Base-by-base conservation (phyloP, 257 asterid genomes). In the Forsythia viridissima region DNA sequence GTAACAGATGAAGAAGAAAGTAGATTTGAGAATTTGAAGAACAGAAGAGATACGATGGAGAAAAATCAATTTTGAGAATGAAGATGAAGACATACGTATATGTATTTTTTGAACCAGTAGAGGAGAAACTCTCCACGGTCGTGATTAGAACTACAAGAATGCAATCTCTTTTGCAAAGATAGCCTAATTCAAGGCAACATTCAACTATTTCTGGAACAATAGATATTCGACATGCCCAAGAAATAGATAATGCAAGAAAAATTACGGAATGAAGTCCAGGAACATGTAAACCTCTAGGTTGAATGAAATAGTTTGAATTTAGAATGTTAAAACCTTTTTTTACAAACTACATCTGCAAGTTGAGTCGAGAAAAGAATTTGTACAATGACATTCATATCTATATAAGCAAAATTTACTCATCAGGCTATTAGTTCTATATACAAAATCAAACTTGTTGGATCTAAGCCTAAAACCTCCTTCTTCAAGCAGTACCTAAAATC, bases 391-490 rank as follows among this genome's bases (percentile, higher is more conserved):
- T 43, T 57, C 59, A 81, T n/a, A 74, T 40, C 76, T 76, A 71
- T 76, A 72, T 82, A 82, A 72, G 51, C 79, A 12, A 13, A 36
- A 55, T 41, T 30, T 59, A 71, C 57, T 78, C 80, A 71, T 72
- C 79, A 76, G 76, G 68, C 73, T 68, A 72, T 77, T 71, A 72
- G 75, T 76, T 75, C 84, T 0, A 55, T 86, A 77, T 83, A 77
- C 89, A 86, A 88, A 76, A 76, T 72, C 79, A 40, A 75, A 59
- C 76, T 72, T 75, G 36, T 67, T 44, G 73, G 71, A 46, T 44
- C 75, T 86, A 81, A 79, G 7, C 77, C 86, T 82, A 65, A 20
- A 39, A 59, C 16, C 20, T 59, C 61, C 44, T 18, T 55, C 24
- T 55, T 18, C 16, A 55, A 55, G 21, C 4, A 16, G 21, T 55